phyloP scores from a whole-genome alignment of 768 basidiomycete genomes.

The Panaeolus cyanescens region DNA sequence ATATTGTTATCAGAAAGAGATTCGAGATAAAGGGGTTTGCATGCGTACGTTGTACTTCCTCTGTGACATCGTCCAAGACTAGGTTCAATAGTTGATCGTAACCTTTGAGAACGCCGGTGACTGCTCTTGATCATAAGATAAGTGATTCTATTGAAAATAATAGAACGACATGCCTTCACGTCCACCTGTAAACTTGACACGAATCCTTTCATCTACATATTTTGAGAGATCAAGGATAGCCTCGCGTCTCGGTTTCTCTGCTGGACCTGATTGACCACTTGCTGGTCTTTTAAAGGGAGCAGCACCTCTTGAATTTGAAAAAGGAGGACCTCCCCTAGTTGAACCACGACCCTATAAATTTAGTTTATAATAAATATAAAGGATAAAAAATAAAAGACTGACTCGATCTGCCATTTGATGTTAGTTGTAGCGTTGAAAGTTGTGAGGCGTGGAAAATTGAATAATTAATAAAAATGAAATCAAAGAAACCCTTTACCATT shows the following conservation, averaged over 20 bases:
- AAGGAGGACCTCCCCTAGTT: slow-evolving; percentile 32
- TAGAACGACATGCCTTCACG: slow-evolving; percentile 83
- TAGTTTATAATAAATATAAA: slow-evolving; percentile 35
- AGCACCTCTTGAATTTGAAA: slow-evolving; percentile 45
- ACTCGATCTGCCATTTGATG: slow-evolving; percentile 46
- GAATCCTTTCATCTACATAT: slow-evolving; percentile 88
- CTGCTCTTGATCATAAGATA: too few species aligned
- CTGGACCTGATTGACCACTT: slow-evolving; percentile 35
- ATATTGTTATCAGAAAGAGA: not conserved
- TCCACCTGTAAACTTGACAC: slow-evolving; percentile 98
- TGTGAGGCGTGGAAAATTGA: slow-evolving; percentile 15
- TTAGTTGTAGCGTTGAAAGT: not conserved
- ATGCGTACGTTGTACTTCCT: slow-evolving; percentile 47
- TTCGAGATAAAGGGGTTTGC: not conserved
- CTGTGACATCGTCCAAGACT: slow-evolving; percentile 94
- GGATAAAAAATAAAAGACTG: slow-evolving; percentile 10
- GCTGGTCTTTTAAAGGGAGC: slow-evolving; percentile 48
- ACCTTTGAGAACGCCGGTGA: slow-evolving; percentile 91
- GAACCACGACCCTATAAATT: slow-evolving; percentile 58
- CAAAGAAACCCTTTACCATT: slow-evolving; percentile 8
- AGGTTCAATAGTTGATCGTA: slow-evolving; percentile 96
- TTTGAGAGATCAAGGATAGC: slow-evolving; percentile 95
- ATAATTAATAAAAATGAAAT: slow-evolving; percentile 11
- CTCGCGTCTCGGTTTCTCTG: slow-evolving; percentile 86
- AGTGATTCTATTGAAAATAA: too few species aligned